phyloP scores from a whole-genome alignment of 768 basidiomycete species.

The Tubosaeta sp. region DNA sequence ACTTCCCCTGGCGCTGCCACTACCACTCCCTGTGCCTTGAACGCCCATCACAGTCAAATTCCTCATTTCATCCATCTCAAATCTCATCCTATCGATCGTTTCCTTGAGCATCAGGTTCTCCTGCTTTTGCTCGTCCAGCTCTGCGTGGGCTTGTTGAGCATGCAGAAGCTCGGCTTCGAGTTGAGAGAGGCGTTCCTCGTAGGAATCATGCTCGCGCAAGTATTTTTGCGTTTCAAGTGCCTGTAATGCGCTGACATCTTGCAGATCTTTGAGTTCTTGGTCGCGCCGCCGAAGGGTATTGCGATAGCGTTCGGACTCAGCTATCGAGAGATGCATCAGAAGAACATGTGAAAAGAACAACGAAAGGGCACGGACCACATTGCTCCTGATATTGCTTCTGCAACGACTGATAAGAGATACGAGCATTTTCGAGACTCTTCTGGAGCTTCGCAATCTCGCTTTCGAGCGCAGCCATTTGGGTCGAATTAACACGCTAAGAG shows the following conservation, averaged over 20 bases:
- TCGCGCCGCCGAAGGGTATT: constrained; percentile 72
- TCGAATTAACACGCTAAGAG: constrained; percentile 54
- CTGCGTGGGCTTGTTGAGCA: constrained; percentile 67
- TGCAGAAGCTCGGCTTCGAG: constrained; percentile 70
- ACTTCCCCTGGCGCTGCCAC: constrained; percentile 48
- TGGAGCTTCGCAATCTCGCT: constrained; percentile 74
- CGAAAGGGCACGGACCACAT: constrained; percentile 50
- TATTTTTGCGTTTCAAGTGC: constrained; percentile 66
- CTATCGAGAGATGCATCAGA: constrained; percentile 30
- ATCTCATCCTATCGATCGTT: constrained; percentile 92
- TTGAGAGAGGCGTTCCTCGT: constrained; percentile 64
- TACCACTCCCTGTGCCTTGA: constrained; percentile 38
- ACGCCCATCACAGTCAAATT: constrained; percentile 36
- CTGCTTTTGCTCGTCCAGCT: constrained; percentile 89
- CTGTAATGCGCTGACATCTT: constrained; percentile 56
- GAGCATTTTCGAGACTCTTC: constrained; percentile 69
- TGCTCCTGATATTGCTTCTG: constrained; percentile 91
- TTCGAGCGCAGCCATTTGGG: constrained; percentile 69
- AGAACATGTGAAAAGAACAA: neutral
- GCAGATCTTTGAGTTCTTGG: constrained; percentile 60
- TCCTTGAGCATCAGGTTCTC: constrained; percentile 92
- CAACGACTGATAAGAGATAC: constrained; percentile 66
- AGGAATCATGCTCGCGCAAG: constrained; percentile 59
- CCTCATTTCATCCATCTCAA: constrained; percentile 90
- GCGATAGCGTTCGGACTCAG: constrained; percentile 75